Conservation (phyloP, 805 yeast species). For the Lipomyces anomalus region DNA sequence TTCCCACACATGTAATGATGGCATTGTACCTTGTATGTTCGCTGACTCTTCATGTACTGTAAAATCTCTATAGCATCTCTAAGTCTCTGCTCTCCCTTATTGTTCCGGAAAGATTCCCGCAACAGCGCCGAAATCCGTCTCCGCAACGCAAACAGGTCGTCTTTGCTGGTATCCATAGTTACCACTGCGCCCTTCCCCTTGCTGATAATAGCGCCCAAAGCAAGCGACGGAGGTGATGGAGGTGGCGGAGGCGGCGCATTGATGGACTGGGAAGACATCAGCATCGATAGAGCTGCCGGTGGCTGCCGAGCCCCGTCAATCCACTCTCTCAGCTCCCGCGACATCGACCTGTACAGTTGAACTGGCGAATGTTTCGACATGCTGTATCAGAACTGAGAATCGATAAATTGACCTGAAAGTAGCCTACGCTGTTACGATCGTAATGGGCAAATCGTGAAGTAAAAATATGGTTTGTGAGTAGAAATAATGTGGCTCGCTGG, state of each 20-base stretch:
- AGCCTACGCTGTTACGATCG: not conserved
- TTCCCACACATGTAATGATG: not conserved
- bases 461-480: not conserved
- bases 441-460: not conserved
- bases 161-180: not conserved
- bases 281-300: slow-evolving; percentile 1
- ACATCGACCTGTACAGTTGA: slow-evolving; percentile 9
- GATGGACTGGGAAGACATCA: not conserved
- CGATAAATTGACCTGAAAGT: not conserved
- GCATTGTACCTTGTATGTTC: slow-evolving; percentile 57
- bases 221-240: not conserved
- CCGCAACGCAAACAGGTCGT: not conserved
- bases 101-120: slow-evolving; percentile 6
- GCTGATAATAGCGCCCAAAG: too few species aligned
- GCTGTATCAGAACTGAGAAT: not conserved
- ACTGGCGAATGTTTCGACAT: slow-evolving; percentile 2
- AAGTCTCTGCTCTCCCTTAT: slow-evolving; percentile 1
- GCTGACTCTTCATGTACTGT: slow-evolving; percentile 61
- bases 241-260: not conserved
- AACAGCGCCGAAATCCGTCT: not conserved
- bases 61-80: slow-evolving; percentile 48
- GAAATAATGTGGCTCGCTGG: too few species aligned
- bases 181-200: too few species aligned
- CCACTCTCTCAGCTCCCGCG: slow-evolving; percentile 19
- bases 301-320: slow-evolving; percentile 10